phyloP scores from a whole-genome alignment of 139 green algal species.

The Nannochloris sp. region DNA sequence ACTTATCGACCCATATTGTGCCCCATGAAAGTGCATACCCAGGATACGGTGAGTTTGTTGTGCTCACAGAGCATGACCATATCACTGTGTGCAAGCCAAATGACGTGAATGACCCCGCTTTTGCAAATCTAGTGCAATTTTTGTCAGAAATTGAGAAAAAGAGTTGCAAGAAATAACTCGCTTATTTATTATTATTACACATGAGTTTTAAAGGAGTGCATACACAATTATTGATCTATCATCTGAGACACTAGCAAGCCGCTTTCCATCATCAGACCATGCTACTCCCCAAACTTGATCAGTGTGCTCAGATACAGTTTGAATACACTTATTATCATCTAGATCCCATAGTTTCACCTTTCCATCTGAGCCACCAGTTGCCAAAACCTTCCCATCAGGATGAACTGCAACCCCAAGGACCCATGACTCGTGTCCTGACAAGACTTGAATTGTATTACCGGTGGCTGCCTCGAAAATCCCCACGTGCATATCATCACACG shows the following conservation, averaged over 20 bases:
- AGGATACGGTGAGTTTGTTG: constrained; percentile 55
- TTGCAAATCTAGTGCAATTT: constrained; percentile 24
- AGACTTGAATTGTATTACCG: constrained; percentile 60
- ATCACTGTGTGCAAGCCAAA: constrained; percentile 66
- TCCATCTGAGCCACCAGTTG: constrained; percentile 59
- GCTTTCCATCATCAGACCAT: constrained; percentile 43
- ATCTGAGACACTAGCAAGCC: constrained; percentile 53
- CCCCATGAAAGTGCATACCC: constrained; percentile 53
- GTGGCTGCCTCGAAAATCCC: constrained; percentile 80
- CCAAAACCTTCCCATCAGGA: constrained; percentile 56
- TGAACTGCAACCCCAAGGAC: constrained; percentile 68
- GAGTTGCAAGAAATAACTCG: neutral
- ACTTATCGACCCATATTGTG: constrained; percentile 57
- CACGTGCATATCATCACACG: constrained; percentile 84
- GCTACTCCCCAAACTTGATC: constrained; percentile 67
- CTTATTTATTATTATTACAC: constrained; percentile 6
- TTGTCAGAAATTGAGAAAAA: constrained; percentile 9
- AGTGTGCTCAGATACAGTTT: constrained; percentile 31
- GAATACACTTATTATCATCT: constrained; percentile 42
- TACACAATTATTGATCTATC: constrained; percentile 55
- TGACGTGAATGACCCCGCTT: constrained; percentile 19
- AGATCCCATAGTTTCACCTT: constrained; percentile 86
- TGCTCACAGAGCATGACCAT: constrained; percentile 57
- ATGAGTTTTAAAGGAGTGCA: constrained; percentile 13
- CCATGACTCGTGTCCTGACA: constrained; percentile 85